Base-by-base conservation (phyloP, 2,329 filamentous ascomycete genomes). In the Aspergillus unguis region DNA sequence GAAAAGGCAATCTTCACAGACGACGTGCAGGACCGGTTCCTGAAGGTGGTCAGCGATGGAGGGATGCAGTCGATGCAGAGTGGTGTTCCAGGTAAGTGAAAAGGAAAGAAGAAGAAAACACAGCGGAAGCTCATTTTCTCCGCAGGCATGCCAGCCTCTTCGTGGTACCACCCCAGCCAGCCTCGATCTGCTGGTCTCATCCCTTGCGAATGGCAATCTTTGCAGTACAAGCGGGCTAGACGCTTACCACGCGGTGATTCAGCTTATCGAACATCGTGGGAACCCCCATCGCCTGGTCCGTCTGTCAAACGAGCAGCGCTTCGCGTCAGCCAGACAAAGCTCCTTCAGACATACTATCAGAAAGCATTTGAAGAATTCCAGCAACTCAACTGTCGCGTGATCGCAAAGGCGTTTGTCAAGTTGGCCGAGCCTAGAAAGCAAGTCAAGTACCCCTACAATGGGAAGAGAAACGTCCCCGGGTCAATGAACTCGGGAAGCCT, bases 371-470 rank as follows among this genome's bases (percentile, higher is more conserved):
- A 69, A 44, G 58, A 64, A 6, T 68, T 77, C 42, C 71, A 74
- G 46, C 74, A 76, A 50, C 60, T 73, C 38, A 72, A 70, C 42
- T 75, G 72, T 55, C 70, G 71, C 11, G 63, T 71, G 28, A 66
- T 77, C 29, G 69, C 69, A 36, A 75, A 75, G 55, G 67, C 69
- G 1, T 76, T 68, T 59, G 71, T 76, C 55, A 75, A 72, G 53
- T 54, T 69, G 25, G 70, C 74, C 27, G 71, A 76, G 53, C 74
- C 73, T 8, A 67, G 70, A 32, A 77, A 76, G 61, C 74, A 77
- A 58, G 69, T 70, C 25, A 70, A 69, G 9, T 66, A 74, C 57
- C 74, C 74, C 6, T 77, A 77, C 52, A 76, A 76, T 63, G 75
- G 75, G 9, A 64, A 70, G 10, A 62, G 58, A 40, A 57, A 51